Base-by-base conservation (phyloP, 306 rosid genomes). In the Rosa multiflora region DNA sequence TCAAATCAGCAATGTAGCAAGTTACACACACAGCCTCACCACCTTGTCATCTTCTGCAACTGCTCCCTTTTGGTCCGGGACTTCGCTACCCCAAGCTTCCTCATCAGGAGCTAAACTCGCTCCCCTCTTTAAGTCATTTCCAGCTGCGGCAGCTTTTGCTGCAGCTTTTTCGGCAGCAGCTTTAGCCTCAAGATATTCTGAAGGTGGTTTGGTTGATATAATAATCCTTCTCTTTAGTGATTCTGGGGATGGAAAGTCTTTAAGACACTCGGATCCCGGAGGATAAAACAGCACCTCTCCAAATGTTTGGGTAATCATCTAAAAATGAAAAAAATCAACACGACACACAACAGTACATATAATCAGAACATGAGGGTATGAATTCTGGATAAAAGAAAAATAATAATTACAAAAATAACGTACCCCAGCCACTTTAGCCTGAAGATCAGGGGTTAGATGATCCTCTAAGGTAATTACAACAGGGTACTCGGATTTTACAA, bases 181-280 rank as follows among this genome's bases (percentile, higher is more conserved):
- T 79, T 90, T 91, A 35, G 84, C 83, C 85, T 84, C 92, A 69
- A 89, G 98, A 86, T 96, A 96, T 83, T 96, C 96, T 84, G 90
- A 89, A 70, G 99, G 99, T n/a, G 99, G 99, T 85, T 96, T 96
- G 67, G 99, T 96, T 56, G 99, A 96, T 82, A 96, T 88, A 39
- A 96, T 93, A 77, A 96, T 90, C 81, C 86, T 91, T 82, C 46
- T 86, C 86, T 90, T 96, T 43, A 96, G 85, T 63, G 90, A 91
- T 74, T 86, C 99, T 1, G 99, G 99, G 72, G 99, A 91, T 82
- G 92, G 99, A 83, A 96, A 96, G 76, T 96, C 96, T 85, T 82
- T 86, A 81, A 91, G 76, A 86, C 83, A 75, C 73, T 96, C 99
- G 8, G 91, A 6, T 79, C 83, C 87, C 80, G 98, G 97, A 81